Base-by-base conservation (phyloP, 1,139 yeast genomes). In the Pichia sp. region DNA sequence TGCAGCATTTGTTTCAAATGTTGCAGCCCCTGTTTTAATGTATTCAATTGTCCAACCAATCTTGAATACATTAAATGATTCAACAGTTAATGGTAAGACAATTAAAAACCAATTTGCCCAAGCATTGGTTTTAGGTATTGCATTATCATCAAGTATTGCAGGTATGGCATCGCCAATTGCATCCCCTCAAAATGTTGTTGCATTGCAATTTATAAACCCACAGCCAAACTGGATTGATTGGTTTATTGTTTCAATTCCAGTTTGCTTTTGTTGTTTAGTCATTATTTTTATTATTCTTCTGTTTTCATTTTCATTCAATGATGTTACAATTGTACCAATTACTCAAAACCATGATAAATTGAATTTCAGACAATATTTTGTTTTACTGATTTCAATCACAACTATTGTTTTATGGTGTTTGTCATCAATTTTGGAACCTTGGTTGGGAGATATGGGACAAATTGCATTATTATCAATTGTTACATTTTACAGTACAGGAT, bases 131-230 rank as follows among this genome's bases (percentile, higher is more conserved):
- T 69, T 90, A 45, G 97, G 97, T 46, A 85, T 90, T 58, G 97
- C 97, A 0, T 70, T 90, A 49, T 94, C 97, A 2, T 85, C 96
- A 5, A 88, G 90, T 62, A 73, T 90, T 49, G 97, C 96, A 26
- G 97, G 97, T 59, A 89, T 89, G 95, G 85, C 95, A 0, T 87
- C 96, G 3, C 97, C 97, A 12, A 90, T 90, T 61, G 88, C 97
- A 1, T 86, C 96, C 9, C 97, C 97, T 4, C 97, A 90, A 64
- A 90, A 90, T 65, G 86, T 90, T 55, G 81, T 90, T 60, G 95
- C 96, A 1, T 72, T 90, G 46, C 88, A 88, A 53, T 73, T 84
- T 55, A 90, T 90, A 97, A 72, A 71, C 47, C 97, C 97, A 6
- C 81, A 76, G 54, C 96, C 97, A 3, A 86, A 95, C 16, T 90